Evolutionary conservation across 306 rosid species (phyloP), one percentile per base, ranked within the genome.

Genomic region (Pyrus pyrifolia): DNA sequence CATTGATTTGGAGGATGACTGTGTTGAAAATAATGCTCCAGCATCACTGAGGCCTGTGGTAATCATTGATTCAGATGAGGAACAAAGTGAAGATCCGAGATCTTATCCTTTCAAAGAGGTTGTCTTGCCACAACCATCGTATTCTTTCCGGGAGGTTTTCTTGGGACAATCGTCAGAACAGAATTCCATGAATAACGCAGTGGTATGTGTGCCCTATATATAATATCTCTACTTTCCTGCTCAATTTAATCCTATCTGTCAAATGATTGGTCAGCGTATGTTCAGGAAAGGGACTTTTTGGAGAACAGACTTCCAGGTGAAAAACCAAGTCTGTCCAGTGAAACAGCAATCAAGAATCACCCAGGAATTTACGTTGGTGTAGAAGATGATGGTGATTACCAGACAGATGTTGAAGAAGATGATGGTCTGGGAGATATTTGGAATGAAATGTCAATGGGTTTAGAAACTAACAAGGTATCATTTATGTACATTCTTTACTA

Each of bases 31-130:
- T 69, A 76, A 65, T 67, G 81, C 61, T 49, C 80, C 78, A 62
- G 74, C 80, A 8, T 64, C 78, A 67, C 53, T 78, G 1, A 23
- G 3, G 30, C 59, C 91, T 67, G 66, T 91, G 64, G 91, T 90
- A 44, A 84, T 88, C 21, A 89, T 87, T 84, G 96, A 91, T 83
- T 94, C 95, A 19, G 98, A 94, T 68, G 97, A 88, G 35, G 98
- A 91, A 83, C 93, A 88, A 46, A 69, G 52, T 74, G 73, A 42
- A 82, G 85, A 83, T 67, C 40, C 74, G 49, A 87, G 80, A 51
- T 78, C 83, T 45, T 53, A 58, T 80, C 87, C 86, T 52, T 87
- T 80, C 80, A 79, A 88, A 80, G 86, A 78, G 79, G 86, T 86
- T 45, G 33, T 83, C 29, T 19, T 73, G 68, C 38, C 70, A 66